A percentile compares a stretch with the other conserved stretches of the same genome.
Evolutionary conservation across 2,329 filamentous ascomycete genomes (phyloP).

Genomic region (Bipolaris gigantea): DNA sequence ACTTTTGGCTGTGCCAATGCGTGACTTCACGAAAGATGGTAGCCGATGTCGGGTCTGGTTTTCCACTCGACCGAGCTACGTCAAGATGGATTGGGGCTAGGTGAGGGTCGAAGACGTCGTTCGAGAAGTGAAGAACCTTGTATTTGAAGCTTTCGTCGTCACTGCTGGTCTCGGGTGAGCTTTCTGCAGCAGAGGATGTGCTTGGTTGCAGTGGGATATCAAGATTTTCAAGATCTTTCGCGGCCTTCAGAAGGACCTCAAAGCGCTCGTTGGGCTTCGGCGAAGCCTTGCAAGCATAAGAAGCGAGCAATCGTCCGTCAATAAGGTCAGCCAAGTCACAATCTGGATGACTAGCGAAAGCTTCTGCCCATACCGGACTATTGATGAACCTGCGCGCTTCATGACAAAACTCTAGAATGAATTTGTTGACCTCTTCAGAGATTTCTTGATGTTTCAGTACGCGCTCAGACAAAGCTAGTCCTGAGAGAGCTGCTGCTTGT

Average conservation of each 20-base stretch:
- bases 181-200: slow-evolving; percentile 2
- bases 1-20: slow-evolving; percentile 66
- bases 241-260: slow-evolving; percentile 22
- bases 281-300: slow-evolving; percentile 25
- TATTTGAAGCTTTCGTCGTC: slow-evolving; percentile 21
- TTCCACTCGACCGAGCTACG: slow-evolving; percentile 31
- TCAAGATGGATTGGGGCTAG: slow-evolving; percentile 49
- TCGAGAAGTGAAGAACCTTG: slow-evolving; percentile 52
- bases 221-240: slow-evolving; percentile 21
- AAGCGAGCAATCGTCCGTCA: slow-evolving; percentile 54
- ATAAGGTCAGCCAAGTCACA: slow-evolving; percentile 59
- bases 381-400: slow-evolving; percentile 44
- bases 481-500: slow-evolving; percentile 48
- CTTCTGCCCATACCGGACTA: slow-evolving; percentile 42
- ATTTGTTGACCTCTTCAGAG: slow-evolving; percentile 35
- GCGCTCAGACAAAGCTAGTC: slow-evolving; percentile 48
- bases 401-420: slow-evolving; percentile 46
- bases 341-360: slow-evolving; percentile 20
- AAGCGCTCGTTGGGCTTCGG: slow-evolving; percentile 25
- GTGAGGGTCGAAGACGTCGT: slow-evolving; percentile 53
- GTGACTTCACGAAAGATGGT: slow-evolving; percentile 53
- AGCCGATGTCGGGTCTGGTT: slow-evolving; percentile 36
- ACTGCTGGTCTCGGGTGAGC: slow-evolving; percentile 6
- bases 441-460: slow-evolving; percentile 36
- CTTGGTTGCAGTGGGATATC: slow-evolving; percentile 15